phyloP scores from a whole-genome alignment of 148 eudicot genomes.

The Euryodendron excelsum region DNA sequence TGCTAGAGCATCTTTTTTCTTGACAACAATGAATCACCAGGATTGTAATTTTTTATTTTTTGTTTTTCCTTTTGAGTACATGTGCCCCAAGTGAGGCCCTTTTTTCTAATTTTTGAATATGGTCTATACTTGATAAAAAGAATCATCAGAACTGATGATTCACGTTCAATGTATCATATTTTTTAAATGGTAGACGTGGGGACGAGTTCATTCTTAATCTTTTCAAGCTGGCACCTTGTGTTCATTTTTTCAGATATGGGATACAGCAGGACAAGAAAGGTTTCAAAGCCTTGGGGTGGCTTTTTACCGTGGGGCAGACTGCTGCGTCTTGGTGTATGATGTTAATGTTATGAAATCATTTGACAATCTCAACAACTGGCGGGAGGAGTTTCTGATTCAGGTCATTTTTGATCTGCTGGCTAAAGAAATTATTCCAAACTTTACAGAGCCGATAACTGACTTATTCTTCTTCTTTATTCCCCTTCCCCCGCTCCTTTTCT shows the following conservation, averaged over 20 bases:
- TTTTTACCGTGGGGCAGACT: neutral
- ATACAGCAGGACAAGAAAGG: neutral
- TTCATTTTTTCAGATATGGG: conserved; percentile 9
- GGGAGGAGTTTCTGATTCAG: neutral
- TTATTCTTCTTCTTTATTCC: too few relatives aligned
- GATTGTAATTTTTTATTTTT: neutral
- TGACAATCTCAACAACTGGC: neutral
- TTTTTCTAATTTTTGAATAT: too few relatives aligned
- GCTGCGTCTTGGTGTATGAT: neutral
- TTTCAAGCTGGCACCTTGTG: neutral
- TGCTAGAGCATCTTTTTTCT: neutral
- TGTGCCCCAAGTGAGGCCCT: neutral
- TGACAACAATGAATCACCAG: neutral
- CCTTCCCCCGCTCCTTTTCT: too few relatives aligned
- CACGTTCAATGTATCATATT: neutral
- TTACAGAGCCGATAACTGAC: neutral
- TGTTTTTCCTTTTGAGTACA: neutral
- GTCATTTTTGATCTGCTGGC: neutral
- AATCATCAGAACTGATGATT: neutral
- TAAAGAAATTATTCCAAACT: neutral
- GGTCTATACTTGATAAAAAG: neutral
- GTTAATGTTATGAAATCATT: conserved; percentile 6
- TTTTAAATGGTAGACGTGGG: neutral
- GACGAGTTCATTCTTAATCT: neutral
- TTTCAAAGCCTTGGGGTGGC: neutral